Conservation (phyloP, 2,329 filamentous ascomycete genomes). For the Xylariaceae sp. region DNA sequence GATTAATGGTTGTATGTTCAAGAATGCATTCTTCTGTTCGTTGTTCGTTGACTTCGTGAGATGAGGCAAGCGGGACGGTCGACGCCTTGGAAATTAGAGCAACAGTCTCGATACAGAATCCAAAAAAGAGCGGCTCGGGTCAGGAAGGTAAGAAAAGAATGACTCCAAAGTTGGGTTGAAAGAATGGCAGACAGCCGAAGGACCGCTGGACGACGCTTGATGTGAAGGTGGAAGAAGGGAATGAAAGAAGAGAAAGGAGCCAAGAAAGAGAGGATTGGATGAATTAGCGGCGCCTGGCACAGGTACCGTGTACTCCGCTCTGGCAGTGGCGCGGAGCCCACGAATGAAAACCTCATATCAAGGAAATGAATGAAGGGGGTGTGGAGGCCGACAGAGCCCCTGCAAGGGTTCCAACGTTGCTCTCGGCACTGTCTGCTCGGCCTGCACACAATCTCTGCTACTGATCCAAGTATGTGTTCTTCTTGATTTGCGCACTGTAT, state of each 20-base stretch:
- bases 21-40: constrained; percentile 8
- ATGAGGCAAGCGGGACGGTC: constrained; percentile 1
- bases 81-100: constrained; percentile 2
- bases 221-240: constrained; percentile 25
- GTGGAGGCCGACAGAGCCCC: too few species aligned
- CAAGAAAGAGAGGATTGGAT: constrained; percentile 10
- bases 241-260: constrained; percentile 26
- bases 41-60: constrained; percentile 14
- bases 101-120: too few species aligned
- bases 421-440: constrained; percentile 20
- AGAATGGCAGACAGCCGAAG: constrained; percentile 47
- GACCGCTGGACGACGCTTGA: constrained; percentile 23
- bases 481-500: constrained; percentile 9
- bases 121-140: constrained; percentile 28
- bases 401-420: constrained; percentile 7
- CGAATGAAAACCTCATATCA: constrained; percentile 31
- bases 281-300: constrained; percentile 6
- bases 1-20: neutral
- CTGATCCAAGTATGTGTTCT: neutral
- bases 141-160: constrained; percentile 34
- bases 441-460: too few species aligned
- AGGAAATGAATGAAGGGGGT: constrained; percentile 34
- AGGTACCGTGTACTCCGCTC: constrained; percentile 14
- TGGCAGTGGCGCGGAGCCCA: constrained; percentile 20
- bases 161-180: constrained; percentile 42